phyloP scores from a whole-genome alignment of 2,329 filamentous ascomycete genomes.

The Apiospora phragmitis region DNA sequence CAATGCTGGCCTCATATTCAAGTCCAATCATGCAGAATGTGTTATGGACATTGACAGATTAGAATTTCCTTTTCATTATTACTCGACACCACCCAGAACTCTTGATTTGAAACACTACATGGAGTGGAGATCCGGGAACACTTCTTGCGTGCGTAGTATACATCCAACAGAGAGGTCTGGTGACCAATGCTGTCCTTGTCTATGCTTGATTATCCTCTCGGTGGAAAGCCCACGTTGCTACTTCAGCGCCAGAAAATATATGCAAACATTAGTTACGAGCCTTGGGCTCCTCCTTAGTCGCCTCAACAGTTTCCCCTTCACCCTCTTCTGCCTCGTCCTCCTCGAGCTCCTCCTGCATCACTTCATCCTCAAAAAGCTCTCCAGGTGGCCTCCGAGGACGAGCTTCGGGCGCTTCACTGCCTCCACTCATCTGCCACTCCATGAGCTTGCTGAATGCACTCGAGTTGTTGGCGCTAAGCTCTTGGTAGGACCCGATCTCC shows the following conservation, averaged over 20 bases:
- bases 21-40: neutral
- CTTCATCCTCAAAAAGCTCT: slow-evolving; percentile 51
- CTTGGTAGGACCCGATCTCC: slow-evolving; percentile 81
- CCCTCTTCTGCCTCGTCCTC: slow-evolving; percentile 38
- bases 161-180: neutral
- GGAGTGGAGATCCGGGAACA: slow-evolving; percentile 1
- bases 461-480: slow-evolving; percentile 69
- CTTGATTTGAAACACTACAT: neutral
- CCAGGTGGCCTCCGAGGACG: slow-evolving; percentile 33
- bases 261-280: slow-evolving; percentile 12
- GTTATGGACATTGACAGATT: neutral
- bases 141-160: slow-evolving; percentile 4
- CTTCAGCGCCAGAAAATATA: neutral
- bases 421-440: slow-evolving; percentile 98
- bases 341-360: slow-evolving; percentile 51
- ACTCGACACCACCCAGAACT: neutral
- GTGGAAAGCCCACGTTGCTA: neutral
- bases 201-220: neutral
- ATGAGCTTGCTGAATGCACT: slow-evolving; percentile 94
- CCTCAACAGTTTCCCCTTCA: slow-evolving; percentile 29
- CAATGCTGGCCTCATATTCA: neutral
- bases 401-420: slow-evolving; percentile 62
- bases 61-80: neutral
- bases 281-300: slow-evolving; percentile 23
- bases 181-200: neutral